Evolutionary conservation across 768 basidiomycete genomes (phyloP), one percentile per base, ranked within the genome.

Genomic region (Myochromella boudieri): DNA sequence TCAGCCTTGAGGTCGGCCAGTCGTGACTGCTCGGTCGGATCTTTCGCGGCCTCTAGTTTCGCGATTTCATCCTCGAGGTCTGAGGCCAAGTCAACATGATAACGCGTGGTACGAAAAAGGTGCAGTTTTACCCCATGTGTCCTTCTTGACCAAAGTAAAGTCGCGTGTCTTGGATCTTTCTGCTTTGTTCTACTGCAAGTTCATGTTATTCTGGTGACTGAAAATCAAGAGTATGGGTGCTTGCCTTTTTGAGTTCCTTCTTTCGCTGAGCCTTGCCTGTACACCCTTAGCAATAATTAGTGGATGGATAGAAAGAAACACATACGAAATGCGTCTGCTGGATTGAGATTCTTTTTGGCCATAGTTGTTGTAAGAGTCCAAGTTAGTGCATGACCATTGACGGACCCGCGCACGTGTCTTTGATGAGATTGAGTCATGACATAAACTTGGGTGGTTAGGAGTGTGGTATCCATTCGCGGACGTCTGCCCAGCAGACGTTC

Each of bases 241-340:
- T 55, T 68, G 85, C 93, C 85, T 93, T 95, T 72, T 95, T 95
- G 34, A 97, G 72, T 64, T 99, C 95, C 64, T 94, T 97, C 67
- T 93, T 94, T 49, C 91, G 78, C 62, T 85, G 86, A 3, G 91
- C 84, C 69, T 98, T 98, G 45, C 94, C 94, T 97, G 57, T 27
- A 55, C 20, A 21, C 51, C 15, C 52, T 20, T 3, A 44, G 18
- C 33, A 22, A n/a, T 42, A n/a, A 9, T 9, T 42, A 17, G 9
- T 15, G n/a, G 27, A 37, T 1, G 2, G 6, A n/a, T 36, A 10
- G 37, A 14, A 28, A 18, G 25, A 26, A 24, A 27, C 34, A 80
- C 88, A 60, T 60, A 91, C 95, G 84, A 65, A 75, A 87, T 0
- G 95, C 86, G 62, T 99, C 95, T n/a, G 90, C 95, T 20, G 95